Evolutionary conservation across 2,329 filamentous ascomycete genomes (phyloP).

Genomic region (Monosporascus sp.): DNA sequence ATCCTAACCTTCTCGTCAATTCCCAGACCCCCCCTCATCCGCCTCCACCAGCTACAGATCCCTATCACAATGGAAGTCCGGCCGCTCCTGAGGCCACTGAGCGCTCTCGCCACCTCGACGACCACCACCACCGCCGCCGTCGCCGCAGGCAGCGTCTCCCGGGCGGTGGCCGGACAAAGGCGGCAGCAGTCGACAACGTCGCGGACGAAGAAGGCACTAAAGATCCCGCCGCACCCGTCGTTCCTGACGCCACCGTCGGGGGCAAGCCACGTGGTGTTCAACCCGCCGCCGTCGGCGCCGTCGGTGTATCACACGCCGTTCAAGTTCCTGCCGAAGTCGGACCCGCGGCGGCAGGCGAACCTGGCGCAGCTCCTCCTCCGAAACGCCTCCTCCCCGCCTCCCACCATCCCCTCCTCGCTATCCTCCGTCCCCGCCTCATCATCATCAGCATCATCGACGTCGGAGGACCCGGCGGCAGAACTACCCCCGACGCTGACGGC

Average conservation of each 20-base stretch:
- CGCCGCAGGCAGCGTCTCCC: slow-evolving; percentile 18
- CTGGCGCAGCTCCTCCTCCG: slow-evolving; percentile 38
- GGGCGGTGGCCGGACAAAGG: slow-evolving; percentile 7
- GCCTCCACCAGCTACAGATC: too few species aligned
- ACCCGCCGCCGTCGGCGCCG: slow-evolving; percentile 48
- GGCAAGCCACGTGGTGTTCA: slow-evolving; percentile 46
- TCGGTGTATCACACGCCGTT: slow-evolving; percentile 62
- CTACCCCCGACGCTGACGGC: slow-evolving; percentile 27
- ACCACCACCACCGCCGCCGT: slow-evolving; percentile 10
- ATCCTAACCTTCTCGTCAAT: neutral
- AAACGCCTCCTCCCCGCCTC: slow-evolving; percentile 4
- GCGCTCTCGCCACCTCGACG: neutral
- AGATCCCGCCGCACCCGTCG: slow-evolving; percentile 55
- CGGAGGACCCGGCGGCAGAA: slow-evolving; percentile 4
- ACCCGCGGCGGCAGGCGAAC: slow-evolving; percentile 48
- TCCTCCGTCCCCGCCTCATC: neutral
- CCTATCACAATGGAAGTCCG: slow-evolving; percentile 3
- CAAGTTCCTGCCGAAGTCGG: slow-evolving; percentile 56
- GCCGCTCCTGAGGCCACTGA: slow-evolving; percentile 3
- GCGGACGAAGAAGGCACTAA: slow-evolving; percentile 53
- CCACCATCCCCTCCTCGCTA: neutral
- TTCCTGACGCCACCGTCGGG: slow-evolving; percentile 38
- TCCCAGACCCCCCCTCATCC: neutral
- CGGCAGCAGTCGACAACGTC: slow-evolving; percentile 46
- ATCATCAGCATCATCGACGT: neutral